Percentiles rank a stretch among this genome's conserved stretches.
These are phyloP conservation scores for Teunomyces gatunensis DNA, from an alignment of 805 yeast species.

Conservation along the genomic window DNA sequence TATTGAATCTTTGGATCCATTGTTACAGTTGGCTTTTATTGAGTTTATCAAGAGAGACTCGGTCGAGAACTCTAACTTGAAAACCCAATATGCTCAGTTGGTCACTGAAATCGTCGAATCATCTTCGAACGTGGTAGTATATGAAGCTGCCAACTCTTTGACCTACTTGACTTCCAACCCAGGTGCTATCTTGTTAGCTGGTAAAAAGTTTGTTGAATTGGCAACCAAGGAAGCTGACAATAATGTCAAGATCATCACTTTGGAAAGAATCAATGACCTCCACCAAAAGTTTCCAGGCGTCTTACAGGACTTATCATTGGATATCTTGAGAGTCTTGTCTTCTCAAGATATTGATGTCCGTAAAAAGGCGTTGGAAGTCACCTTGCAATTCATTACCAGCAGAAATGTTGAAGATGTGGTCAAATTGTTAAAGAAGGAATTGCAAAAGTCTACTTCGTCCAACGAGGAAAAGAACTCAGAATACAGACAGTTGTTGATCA, in stretches of 20 bases:
- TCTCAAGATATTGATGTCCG: slow-evolving; percentile 91
- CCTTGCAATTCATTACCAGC: slow-evolving; percentile 75
- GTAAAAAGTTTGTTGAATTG: slow-evolving; percentile 79
- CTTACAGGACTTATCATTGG: slow-evolving; percentile 79
- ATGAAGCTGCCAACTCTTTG: slow-evolving; percentile 87
- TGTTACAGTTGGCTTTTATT: slow-evolving; percentile 83
- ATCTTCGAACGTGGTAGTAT: slow-evolving; percentile 69
- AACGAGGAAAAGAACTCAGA: slow-evolving; percentile 81
- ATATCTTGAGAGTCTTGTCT: slow-evolving; percentile 79
- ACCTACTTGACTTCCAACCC: slow-evolving; percentile 61
- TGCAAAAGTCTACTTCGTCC: slow-evolving; percentile 65
- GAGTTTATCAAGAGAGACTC: slow-evolving; percentile 90
- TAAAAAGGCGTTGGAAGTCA: slow-evolving; percentile 77
- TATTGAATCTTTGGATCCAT: slow-evolving; percentile 69
- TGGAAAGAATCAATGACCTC: slow-evolving; percentile 79
- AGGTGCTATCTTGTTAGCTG: slow-evolving; percentile 70
- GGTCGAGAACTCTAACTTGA: slow-evolving; percentile 56
- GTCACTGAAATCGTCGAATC: slow-evolving; percentile 72
- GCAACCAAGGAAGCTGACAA: slow-evolving; percentile 93
- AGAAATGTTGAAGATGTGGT: slow-evolving; percentile 94
- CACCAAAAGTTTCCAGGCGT: slow-evolving; percentile 75
- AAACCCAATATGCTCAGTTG: slow-evolving; percentile 67
- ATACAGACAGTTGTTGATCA: slow-evolving; percentile 84
- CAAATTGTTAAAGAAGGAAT: slow-evolving; percentile 86
- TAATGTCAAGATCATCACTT: slow-evolving; percentile 88